Base-by-base conservation (phyloP, 257 asterid species). In the Knoxia roxburghii region DNA sequence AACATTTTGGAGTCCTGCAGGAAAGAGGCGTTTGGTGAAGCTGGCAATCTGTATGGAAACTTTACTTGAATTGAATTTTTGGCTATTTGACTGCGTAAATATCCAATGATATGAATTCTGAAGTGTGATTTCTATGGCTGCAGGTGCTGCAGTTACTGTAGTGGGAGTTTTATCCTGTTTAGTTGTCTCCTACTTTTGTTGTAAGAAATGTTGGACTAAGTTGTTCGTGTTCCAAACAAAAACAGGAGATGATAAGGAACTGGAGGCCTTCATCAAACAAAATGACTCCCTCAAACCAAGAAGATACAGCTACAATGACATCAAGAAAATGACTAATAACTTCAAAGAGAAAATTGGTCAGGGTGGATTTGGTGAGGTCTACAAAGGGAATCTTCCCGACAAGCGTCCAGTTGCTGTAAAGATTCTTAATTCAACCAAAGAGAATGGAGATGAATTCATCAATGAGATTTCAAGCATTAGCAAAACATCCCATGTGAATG, bases 381-480 rank as follows among this genome's bases (percentile, higher is more conserved):
- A 75, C n/a, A 75, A 32, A 59, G 78, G 80, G n/a, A 48, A 46
- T 27, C 49, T 75, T 46, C 39, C 43, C 2, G 61, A 72, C 7
- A 61, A 69, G 3, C 46, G 39, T 12, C 64, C 33, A 10, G 73
- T 79, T 48, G 83, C 74, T 2, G 81, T 76, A 10, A 79, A 79
- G 69, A 52, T 76, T 29, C 64, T 79, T 23, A 79, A 57, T 8
- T 35, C 29, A 4, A 29, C 72, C 14, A 73, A 79, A 57, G 77
- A 65, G 2, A 43, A 73, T 69, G 79, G 77, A 21, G 75, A 73
- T 18, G 79, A 79, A 2, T 76, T 76, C n/a, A 62, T 76, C 32
- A 72, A 78, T 14, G 79, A 74, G 48, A 73, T 78, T 1, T 67
- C 72, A 4, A 70, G 76, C 52, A 78, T 68, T 24, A 68, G 78